Evolutionary conservation across 2,329 filamentous ascomycete species (phyloP), one percentile per base, ranked within the genome.

Genomic region (Cordyceps cicadae): DNA sequence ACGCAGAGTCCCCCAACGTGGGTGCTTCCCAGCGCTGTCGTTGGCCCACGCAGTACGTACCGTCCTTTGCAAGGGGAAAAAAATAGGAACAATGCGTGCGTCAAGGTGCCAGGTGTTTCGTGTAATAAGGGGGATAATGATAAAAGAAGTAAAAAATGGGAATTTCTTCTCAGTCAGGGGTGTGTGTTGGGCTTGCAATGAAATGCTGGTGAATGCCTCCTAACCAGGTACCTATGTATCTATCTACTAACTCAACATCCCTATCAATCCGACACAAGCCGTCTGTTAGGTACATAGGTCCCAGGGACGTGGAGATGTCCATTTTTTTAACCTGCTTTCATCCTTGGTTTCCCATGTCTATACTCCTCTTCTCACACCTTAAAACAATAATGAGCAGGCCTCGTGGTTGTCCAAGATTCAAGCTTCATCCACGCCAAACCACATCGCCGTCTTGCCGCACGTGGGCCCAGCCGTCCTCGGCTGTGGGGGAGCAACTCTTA

Each of bases 401-500:
- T 8, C 39, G 15, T n/a, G 39, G 39, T 43, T 43, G 4, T 14
- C 15, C 8, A 41, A 8, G 14, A 15, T 17, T n/a, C 15, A 17
- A 17, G 39, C 19, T 8, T 8, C 37, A 37, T 7, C 12, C 19
- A 37, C 43, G 54, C 54, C 54, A 58, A 61, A 63, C 60, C 64
- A 55, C 63, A 64, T 63, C 67, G 67, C 67, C 67, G 63, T 45
- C 60, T 66, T 64, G 55, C 63, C 58, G 67, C 68, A 70, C 68
- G 68, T 70, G 67, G 68, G 66, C 54, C 61, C 58, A 24, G 24
- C 19, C 21, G 7, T 32, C 50, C 48, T 32, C 46, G 45, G 37
- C 55, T 58, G 46, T 51, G 55, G 55, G 46, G 55, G 5, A 26
- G 12, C 15, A 43, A 43, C 15, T 24, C 24, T 24, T 24, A 24